Conservation (phyloP, 2,329 filamentous ascomycete species). For the Trichoderma citrinoviride region DNA sequence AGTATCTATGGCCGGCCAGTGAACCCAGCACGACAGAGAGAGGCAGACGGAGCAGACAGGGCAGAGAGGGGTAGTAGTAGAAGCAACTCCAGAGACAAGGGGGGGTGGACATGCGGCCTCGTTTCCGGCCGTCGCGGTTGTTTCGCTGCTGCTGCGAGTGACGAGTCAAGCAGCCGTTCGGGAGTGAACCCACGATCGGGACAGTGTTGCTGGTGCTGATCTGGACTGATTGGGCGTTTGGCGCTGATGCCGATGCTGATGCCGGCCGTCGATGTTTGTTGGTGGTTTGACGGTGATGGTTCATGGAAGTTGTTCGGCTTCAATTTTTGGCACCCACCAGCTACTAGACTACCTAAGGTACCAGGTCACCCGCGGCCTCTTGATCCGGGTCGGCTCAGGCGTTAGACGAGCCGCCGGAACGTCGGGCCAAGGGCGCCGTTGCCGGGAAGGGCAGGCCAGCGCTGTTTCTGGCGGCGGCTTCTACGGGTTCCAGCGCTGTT, state of each 20-base stretch:
- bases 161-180: neutral
- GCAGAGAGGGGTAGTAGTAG: neutral
- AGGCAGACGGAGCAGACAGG: neutral
- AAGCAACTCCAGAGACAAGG: neutral
- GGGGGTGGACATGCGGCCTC: neutral
- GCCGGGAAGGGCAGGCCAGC: neutral
- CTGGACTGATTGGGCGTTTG: no score
- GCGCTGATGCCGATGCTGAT: no score
- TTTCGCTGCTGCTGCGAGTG: neutral
- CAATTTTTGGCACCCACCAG: no score
- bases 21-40: neutral
- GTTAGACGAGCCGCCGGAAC: constrained; percentile 11
- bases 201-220: neutral
- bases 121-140: neutral
- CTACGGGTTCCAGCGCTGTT: neutral
- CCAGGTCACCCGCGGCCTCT: no score
- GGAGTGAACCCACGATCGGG: neutral
- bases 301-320: neutral
- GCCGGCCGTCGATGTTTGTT: neutral
- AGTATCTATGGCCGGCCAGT: no score
- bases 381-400: constrained; percentile 2
- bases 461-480: neutral
- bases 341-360: no score
- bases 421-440: constrained; percentile 8
- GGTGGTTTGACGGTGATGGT: neutral